Evolutionary conservation across 306 rosid genomes (phyloP).

Genomic region (Spatholobus suberectus): DNA sequence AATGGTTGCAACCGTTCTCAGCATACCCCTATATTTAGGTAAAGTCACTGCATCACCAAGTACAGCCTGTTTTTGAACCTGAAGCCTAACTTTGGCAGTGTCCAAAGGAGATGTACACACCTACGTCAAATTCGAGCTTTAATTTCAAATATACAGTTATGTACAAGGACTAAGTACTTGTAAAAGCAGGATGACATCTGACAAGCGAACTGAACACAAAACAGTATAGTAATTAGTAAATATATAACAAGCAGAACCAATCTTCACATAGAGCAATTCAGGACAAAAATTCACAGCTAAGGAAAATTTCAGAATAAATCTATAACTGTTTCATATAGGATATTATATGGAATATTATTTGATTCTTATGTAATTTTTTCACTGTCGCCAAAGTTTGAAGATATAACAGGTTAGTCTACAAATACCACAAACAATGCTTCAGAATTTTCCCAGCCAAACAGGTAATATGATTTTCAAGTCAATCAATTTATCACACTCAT

Average conservation of each 20-base stretch:
- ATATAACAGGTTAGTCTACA: neutral
- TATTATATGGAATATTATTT: neutral
- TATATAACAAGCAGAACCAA: slow-evolving; percentile 17
- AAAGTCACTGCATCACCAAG: slow-evolving; percentile 61
- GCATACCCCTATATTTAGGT: slow-evolving; percentile 92
- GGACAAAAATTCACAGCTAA: neutral
- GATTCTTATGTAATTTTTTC: neutral
- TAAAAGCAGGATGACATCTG: neutral
- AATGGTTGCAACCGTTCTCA: slow-evolving; percentile 91
- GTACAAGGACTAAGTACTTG: neutral
- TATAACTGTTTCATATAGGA: neutral
- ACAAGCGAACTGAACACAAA: slow-evolving; percentile 30
- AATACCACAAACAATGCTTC: neutral
- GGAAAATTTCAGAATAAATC: neutral
- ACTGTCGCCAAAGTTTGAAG: neutral
- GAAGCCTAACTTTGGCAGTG: slow-evolving; percentile 99
- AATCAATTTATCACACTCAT: slow-evolving; percentile 2
- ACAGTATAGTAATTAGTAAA: slow-evolving; percentile 11
- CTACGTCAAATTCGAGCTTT: slow-evolving; percentile 52
- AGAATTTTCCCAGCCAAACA: slow-evolving; percentile 1
- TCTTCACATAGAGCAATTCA: slow-evolving; percentile 20
- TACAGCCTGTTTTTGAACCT: slow-evolving; percentile 82
- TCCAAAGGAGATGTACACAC: slow-evolving; percentile 90
- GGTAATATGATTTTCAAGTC: neutral
- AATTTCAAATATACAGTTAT: slow-evolving; percentile 8